Evolutionary conservation across 495 filamentous ascomycete genomes (phyloP).

Genomic region (Penicillium tannophilum): DNA sequence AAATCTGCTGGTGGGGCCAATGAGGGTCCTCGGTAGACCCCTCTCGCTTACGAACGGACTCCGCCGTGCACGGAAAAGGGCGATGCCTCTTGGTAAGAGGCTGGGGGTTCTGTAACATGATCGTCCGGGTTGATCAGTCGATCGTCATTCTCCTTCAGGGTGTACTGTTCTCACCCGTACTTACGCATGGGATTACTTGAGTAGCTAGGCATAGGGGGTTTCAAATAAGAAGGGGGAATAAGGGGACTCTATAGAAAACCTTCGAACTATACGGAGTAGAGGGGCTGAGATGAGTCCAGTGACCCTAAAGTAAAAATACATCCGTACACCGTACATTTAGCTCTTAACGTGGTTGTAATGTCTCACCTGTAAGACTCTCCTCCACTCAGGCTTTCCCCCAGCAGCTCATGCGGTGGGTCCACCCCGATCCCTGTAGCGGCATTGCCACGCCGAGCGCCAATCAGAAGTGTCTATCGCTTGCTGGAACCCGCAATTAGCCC

Average conservation of each 20-base stretch:
- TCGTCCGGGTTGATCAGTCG: conserved; percentile 14
- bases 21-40: neutral
- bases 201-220: neutral
- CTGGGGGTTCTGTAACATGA: conserved; percentile 13
- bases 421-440: neutral
- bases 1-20: neutral
- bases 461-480: neutral
- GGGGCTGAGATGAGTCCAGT: no score
- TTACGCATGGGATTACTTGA: neutral
- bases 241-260: neutral
- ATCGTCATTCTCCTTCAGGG: neutral
- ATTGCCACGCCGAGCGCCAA: neutral
- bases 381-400: conserved; percentile 11
- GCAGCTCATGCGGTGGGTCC: conserved; percentile 19
- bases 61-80: neutral
- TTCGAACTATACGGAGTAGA: no score
- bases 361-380: conserved; percentile 4
- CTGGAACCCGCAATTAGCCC: neutral
- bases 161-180: neutral
- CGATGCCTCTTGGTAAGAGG: neutral
- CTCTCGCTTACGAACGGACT: neutral
- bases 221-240: neutral
- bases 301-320: neutral
- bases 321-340: neutral
- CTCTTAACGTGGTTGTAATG: neutral